Percentiles rank a stretch among this genome's conserved stretches.
These are phyloP conservation scores for Aspergillus bridgeri DNA, from an alignment of 495 filamentous ascomycete species.

Conservation along the genomic window DNA sequence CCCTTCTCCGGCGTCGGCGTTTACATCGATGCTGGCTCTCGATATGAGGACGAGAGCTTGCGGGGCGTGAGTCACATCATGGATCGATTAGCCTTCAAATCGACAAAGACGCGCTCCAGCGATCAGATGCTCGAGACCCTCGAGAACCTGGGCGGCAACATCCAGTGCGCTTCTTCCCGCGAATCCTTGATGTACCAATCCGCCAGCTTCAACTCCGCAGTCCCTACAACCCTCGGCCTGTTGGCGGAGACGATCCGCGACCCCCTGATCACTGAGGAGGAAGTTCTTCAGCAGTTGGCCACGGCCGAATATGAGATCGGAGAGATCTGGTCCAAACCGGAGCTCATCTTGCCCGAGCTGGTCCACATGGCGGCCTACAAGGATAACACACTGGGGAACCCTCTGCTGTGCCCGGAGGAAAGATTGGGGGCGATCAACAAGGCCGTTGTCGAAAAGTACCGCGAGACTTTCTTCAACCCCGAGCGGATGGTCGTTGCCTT, in stretches of 20 bases:
- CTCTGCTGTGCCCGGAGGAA: constrained; percentile 85
- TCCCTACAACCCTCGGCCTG: constrained; percentile 76
- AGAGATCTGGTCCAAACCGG: constrained; percentile 97
- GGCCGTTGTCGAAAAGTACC: constrained; percentile 70
- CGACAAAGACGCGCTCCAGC: constrained; percentile 65
- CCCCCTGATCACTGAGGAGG: constrained; percentile 83
- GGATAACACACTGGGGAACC: constrained; percentile 93
- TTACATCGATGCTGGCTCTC: constrained; percentile 93
- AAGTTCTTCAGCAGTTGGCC: constrained; percentile 79
- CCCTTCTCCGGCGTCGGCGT: constrained; percentile 95
- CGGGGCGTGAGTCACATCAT: constrained; percentile 94
- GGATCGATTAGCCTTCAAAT: constrained; percentile 95
- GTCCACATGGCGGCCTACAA: constrained; percentile 93
- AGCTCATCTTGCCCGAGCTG: constrained; percentile 92
- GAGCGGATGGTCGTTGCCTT: constrained; percentile 93
- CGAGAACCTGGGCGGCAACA: constrained; percentile 86
- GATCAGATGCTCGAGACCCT: constrained; percentile 85
- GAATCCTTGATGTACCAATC: constrained; percentile 99
- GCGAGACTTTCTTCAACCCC: constrained; percentile 79
- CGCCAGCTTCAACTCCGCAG: constrained; percentile 93
- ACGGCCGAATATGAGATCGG: constrained; percentile 93
- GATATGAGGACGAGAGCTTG: constrained; percentile 83
- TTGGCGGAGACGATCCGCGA: constrained; percentile 93
- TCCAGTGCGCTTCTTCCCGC: constrained; percentile 91
- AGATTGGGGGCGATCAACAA: constrained; percentile 73